Evolutionary conservation across 208 protist species (phyloP).

Genomic region (Leishmania guyanensis): DNA sequence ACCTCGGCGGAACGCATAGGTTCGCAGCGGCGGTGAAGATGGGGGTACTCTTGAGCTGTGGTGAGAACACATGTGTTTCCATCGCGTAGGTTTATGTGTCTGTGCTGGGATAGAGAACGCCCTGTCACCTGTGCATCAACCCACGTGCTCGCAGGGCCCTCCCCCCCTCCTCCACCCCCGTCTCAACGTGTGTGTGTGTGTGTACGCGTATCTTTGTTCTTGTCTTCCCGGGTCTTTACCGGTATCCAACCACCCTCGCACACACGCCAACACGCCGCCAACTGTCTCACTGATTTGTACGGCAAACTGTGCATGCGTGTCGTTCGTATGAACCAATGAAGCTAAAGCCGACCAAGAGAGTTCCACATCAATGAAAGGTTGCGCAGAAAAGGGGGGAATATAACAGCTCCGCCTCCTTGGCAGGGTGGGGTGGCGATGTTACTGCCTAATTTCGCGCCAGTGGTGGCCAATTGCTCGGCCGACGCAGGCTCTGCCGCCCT

Average conservation of each 20-base stretch:
- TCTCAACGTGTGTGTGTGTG: neutral
- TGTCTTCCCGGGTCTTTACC: neutral
- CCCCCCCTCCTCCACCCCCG: neutral
- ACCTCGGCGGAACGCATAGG: slow-evolving; percentile 34
- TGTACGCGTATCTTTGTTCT: neutral
- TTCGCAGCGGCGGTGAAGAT: neutral
- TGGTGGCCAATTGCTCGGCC: neutral
- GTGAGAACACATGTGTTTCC: neutral
- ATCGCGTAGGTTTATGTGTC: neutral
- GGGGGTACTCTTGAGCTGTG: neutral
- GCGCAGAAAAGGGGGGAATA: neutral
- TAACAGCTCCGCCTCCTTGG: neutral
- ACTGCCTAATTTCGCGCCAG: neutral
- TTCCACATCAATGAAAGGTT: neutral
- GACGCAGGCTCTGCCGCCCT: neutral
- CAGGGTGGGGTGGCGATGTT: neutral
- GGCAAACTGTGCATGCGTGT: neutral
- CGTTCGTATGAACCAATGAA: neutral
- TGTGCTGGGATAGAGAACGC: neutral
- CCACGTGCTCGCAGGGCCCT: neutral
- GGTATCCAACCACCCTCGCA: neutral
- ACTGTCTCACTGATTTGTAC: neutral
- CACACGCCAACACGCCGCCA: neutral
- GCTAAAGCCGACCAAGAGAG: neutral
- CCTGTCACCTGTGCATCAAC: neutral